These are phyloP conservation scores for Grosmannia clavigera DNA, from an alignment of 2,329 filamentous ascomycete genomes.

Conservation along the genomic window DNA sequence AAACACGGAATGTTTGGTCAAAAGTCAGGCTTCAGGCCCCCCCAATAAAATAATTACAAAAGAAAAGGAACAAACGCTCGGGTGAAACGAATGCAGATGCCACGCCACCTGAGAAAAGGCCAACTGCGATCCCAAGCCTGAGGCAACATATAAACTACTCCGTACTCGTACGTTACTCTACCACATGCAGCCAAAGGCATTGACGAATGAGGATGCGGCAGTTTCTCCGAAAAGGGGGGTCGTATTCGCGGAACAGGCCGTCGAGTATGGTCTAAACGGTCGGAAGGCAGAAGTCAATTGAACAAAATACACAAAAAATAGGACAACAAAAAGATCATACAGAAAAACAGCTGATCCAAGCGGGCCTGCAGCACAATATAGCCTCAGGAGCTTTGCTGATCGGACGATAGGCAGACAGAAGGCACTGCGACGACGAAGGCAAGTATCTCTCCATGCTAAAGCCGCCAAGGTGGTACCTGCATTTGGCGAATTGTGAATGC, in stretches of 20 bases:
- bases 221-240: not conserved
- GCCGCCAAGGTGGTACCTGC: not conserved
- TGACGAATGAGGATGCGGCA: not conserved
- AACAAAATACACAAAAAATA: not conserved
- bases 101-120: too few species aligned
- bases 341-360: conserved; percentile 7
- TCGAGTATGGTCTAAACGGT: not conserved
- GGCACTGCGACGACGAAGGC: not conserved
- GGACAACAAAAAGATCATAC: not conserved
- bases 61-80: too few species aligned
- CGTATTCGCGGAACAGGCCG: not conserved
- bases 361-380: conserved; percentile 1
- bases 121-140: too few species aligned
- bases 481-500: not conserved
- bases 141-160: too few species aligned
- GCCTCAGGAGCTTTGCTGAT: not conserved
- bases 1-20: not conserved
- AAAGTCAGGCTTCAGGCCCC: not conserved
- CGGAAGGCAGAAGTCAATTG: not conserved
- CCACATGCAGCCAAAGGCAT: not conserved
- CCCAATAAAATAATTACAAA: not conserved
- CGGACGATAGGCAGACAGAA: not conserved
- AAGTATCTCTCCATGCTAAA: not conserved
- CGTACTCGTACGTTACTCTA: not conserved
- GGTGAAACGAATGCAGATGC: too few species aligned